Evolutionary conservation across 106 monocot genomes (phyloP).

Genomic region (Acorus gramineus): DNA sequence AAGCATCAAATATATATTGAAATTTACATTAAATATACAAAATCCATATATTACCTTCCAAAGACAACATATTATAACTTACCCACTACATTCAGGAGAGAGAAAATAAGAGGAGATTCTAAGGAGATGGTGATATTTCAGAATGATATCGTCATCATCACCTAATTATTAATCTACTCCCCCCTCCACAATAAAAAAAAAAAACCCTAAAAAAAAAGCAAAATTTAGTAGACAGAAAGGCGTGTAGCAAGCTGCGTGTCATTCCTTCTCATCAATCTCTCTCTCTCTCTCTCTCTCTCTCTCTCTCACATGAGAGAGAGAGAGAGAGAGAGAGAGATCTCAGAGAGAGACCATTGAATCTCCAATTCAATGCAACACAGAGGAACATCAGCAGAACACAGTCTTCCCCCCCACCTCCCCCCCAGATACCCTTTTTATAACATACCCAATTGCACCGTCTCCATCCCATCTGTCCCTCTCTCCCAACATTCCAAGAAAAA

Average conservation of each 20-base stretch:
- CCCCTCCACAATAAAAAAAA: too few species aligned
- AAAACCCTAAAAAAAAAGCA: too few species aligned
- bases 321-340: not conserved
- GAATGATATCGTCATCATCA: too few species aligned
- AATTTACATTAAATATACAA: too few species aligned
- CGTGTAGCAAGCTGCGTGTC: slow-evolving; percentile 23
- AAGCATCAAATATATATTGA: too few species aligned
- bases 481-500: not conserved
- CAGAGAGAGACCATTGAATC: slow-evolving; percentile 18
- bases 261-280: slow-evolving; percentile 18
- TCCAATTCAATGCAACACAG: slow-evolving; percentile 22
- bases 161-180: too few species aligned
- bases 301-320: not conserved
- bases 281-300: slow-evolving; percentile 8
- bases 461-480: slow-evolving; percentile 11
- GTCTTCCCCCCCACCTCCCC: slow-evolving; percentile 2
- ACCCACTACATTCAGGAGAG: too few species aligned
- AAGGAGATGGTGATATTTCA: too few species aligned
- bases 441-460: not conserved
- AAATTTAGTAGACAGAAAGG: slow-evolving; percentile 16
- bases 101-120: too few species aligned
- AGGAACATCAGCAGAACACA: slow-evolving; percentile 14
- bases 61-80: too few species aligned
- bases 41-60: too few species aligned
- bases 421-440: slow-evolving; percentile 1